Conservation (phyloP, 73 alveolate species). For the Stentor roeselii region DNA sequence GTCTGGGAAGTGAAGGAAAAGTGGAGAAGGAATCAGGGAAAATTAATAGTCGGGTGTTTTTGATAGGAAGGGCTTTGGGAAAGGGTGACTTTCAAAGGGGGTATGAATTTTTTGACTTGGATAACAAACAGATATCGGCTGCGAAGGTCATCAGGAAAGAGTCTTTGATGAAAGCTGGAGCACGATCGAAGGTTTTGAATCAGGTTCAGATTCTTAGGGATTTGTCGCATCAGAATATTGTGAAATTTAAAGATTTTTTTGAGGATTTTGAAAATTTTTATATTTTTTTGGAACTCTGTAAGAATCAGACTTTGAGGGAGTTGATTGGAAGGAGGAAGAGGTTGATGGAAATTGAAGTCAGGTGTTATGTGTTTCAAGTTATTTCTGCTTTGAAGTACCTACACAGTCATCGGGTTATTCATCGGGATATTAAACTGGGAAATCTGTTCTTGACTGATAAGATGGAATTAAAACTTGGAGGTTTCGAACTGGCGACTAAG, state of each 20-base stretch:
- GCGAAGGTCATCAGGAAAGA: constrained; percentile 63
- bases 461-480: constrained; percentile 79
- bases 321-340: constrained; percentile 73
- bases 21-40: too few species aligned
- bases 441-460: constrained; percentile 65
- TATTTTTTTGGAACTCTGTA: constrained; percentile 74
- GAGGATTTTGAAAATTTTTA: constrained; percentile 76
- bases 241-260: constrained; percentile 62
- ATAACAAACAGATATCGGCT: constrained; percentile 48
- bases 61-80: constrained; percentile 55
- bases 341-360: constrained; percentile 73
- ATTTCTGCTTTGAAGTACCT: constrained; percentile 63
- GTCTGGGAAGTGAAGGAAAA: too few species aligned
- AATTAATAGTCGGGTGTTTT: too few species aligned
- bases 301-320: constrained; percentile 69
- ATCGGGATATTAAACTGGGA: too few species aligned
- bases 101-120: constrained; percentile 56
- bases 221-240: constrained; percentile 60
- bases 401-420: too few species aligned
- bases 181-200: constrained; percentile 56
- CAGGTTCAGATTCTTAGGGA: constrained; percentile 74
- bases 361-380: constrained; percentile 71
- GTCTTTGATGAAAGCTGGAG: constrained; percentile 52
- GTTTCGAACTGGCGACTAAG: constrained; percentile 68
- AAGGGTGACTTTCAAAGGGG: constrained; percentile 73